A percentile compares a stretch with the other conserved stretches of the same genome.
Evolutionary conservation across 768 basidiomycete genomes (phyloP).

Genomic region (Lactarius vividus): DNA sequence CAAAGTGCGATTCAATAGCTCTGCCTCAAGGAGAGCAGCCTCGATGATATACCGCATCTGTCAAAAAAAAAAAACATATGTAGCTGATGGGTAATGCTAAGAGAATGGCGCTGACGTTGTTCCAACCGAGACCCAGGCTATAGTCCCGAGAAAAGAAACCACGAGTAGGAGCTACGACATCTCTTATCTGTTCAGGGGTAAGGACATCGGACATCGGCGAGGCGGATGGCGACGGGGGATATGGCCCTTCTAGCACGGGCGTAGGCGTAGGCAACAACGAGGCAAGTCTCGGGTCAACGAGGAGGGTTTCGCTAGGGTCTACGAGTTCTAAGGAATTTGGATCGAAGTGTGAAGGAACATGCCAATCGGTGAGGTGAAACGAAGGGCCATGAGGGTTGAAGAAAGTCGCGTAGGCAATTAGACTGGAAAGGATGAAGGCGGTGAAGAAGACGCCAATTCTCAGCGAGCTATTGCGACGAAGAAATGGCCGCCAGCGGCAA

Average conservation of each 20-base stretch:
- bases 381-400: not conserved
- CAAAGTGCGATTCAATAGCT: slow-evolving; percentile 43
- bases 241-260: not conserved
- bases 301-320: not conserved
- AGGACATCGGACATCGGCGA: slow-evolving; percentile 22
- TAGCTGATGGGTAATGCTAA: not conserved
- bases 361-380: slow-evolving; percentile 1
- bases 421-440: slow-evolving; percentile 9
- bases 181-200: slow-evolving; percentile 35
- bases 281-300: not conserved
- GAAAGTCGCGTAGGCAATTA: slow-evolving; percentile 13
- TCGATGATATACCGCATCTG: slow-evolving; percentile 51
- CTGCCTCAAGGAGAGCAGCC: slow-evolving; percentile 43
- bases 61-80: slow-evolving; percentile 12
- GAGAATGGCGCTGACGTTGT: slow-evolving; percentile 40
- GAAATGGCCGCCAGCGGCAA: slow-evolving; percentile 7
- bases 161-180: slow-evolving; percentile 38
- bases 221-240: not conserved
- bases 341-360: not conserved
- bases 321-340: not conserved
- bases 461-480: not conserved
- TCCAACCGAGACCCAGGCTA: slow-evolving; percentile 46
- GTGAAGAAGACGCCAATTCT: not conserved
- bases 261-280: not conserved
- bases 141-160: slow-evolving; percentile 47